phyloP scores from a whole-genome alignment of 2,329 filamentous ascomycete genomes.

The Colletotrichum cordylinicola region DNA sequence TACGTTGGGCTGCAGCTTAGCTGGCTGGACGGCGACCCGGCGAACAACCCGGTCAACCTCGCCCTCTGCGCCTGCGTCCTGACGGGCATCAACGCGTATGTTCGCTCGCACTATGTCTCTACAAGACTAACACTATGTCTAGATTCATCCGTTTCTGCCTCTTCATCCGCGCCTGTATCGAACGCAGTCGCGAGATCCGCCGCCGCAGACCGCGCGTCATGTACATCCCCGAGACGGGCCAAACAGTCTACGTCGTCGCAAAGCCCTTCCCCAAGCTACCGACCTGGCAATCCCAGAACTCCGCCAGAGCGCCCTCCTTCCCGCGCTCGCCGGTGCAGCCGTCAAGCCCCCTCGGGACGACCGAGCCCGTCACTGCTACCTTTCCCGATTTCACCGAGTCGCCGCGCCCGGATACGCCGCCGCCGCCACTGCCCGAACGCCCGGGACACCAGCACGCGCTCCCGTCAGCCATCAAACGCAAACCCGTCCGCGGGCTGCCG shows the following conservation, averaged over 20 bases:
- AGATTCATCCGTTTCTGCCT: slow-evolving; percentile 29
- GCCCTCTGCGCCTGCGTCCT: not conserved
- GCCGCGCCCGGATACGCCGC: not conserved
- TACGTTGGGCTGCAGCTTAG: not conserved
- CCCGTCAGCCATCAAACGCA: not conserved
- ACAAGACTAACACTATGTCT: not conserved
- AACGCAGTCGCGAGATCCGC: slow-evolving; percentile 23
- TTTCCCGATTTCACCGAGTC: not conserved
- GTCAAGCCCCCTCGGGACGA: not conserved
- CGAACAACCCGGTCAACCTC: not conserved
- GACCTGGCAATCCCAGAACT: not conserved
- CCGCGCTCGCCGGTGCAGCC: not conserved
- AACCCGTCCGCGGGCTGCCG: not conserved
- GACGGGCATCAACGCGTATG: not conserved
- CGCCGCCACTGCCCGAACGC: not conserved
- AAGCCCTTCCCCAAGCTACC: slow-evolving; percentile 18
- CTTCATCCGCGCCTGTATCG: slow-evolving; percentile 32
- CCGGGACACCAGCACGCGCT: not conserved
- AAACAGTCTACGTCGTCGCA: slow-evolving; percentile 26
- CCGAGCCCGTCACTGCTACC: not conserved
- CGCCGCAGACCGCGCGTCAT: slow-evolving; percentile 24
- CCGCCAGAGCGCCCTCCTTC: not conserved
- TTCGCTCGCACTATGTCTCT: accelerated
- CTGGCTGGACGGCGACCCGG: not conserved
- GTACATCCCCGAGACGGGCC: slow-evolving; percentile 26